Evolutionary conservation across 345 rosid genomes (phyloP), one percentile per base, ranked within the genome.

Genomic region (Noccaea caerulescens): DNA sequence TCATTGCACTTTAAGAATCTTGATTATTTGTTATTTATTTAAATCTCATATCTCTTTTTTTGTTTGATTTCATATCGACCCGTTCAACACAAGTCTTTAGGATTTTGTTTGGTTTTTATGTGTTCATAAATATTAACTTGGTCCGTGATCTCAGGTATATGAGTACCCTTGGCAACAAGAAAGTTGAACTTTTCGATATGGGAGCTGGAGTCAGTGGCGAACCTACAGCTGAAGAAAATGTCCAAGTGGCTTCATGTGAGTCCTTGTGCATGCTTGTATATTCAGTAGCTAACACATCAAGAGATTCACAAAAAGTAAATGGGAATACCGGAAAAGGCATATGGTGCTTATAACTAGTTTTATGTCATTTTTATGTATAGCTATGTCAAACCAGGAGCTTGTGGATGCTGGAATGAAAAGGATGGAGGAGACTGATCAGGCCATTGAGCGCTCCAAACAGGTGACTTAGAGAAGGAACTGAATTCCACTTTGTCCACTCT

Each of bases 401-500:
- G 58, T 94, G 30, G 79, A 79, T 84, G 87, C 89, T 71, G 98
- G 99, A 63, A 79, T 1, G 68, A 82, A 88, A 79, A 85, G 86
- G 73, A 92, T 92, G 96, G 93, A 94, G 79, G 98, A 94, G 81
- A 92, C 99, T 36, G 99, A 94, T 82, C 99, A 92, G 70, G 93
- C 78, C 68, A 89, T 94, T 69, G 92, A 94, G 69, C 98, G 98
- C 69, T 85, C 99, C 32, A 90, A 94, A 78, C 84, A 87, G 89
- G 98, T 85, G 70, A 72, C 54, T 9, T 9, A 33, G 42, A 49
- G 41, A 64, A 43, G 42, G 34, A 41, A 50, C 25, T 30, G 46
- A 49, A 47, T 69, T 47, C 13, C 30, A 27, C 30, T 27, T 27
- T 27, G 30, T 27, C 30, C 20, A 61, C 42, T 58, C 18, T 32